These are phyloP conservation scores for Aspergillus hancockii DNA, from an alignment of 495 filamentous ascomycete species.

Conservation along the genomic window DNA sequence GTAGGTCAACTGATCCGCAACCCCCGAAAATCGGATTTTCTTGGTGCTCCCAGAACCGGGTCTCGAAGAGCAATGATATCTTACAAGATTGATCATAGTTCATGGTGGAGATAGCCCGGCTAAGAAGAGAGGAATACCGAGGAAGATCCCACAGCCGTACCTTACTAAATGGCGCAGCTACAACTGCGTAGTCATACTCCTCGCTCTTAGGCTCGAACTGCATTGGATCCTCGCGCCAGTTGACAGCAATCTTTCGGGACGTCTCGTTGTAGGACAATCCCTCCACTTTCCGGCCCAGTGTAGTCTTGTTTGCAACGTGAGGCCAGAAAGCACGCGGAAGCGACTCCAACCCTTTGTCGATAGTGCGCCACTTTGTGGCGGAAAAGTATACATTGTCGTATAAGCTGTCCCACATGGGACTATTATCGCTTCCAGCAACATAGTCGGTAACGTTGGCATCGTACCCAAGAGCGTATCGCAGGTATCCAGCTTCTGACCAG, in stretches of 20 bases:
- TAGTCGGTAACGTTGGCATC: constrained; percentile 57
- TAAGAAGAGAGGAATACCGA: constrained; percentile 49
- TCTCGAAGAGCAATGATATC: constrained; percentile 61
- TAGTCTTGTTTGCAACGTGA: constrained; percentile 53
- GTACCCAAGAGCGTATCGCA: constrained; percentile 57
- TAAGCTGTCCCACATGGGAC: constrained; percentile 39
- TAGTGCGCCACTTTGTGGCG: constrained; percentile 62
- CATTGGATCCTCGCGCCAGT: constrained; percentile 45
- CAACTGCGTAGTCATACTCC: constrained; percentile 65
- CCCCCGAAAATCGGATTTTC: constrained; percentile 62
- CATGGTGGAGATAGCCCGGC: constrained; percentile 60
- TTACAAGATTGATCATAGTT: constrained; percentile 64
- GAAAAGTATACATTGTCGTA: constrained; percentile 57
- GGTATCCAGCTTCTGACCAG: constrained; percentile 64
- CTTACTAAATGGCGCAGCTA: constrained; percentile 62
- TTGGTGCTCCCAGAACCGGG: constrained; percentile 70
- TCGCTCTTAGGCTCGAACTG: constrained; percentile 44
- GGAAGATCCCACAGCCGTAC: constrained; percentile 56
- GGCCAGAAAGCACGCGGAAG: constrained; percentile 65
- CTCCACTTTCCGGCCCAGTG: constrained; percentile 54
- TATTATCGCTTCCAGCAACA: constrained; percentile 29
- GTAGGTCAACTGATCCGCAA: constrained; percentile 58
- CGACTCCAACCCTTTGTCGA: constrained; percentile 62
- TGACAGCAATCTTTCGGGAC: constrained; percentile 46
- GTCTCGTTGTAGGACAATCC: constrained; percentile 41